Base-by-base conservation (phyloP, 352 stramenopile species). In the Phytophthora pisi region DNA sequence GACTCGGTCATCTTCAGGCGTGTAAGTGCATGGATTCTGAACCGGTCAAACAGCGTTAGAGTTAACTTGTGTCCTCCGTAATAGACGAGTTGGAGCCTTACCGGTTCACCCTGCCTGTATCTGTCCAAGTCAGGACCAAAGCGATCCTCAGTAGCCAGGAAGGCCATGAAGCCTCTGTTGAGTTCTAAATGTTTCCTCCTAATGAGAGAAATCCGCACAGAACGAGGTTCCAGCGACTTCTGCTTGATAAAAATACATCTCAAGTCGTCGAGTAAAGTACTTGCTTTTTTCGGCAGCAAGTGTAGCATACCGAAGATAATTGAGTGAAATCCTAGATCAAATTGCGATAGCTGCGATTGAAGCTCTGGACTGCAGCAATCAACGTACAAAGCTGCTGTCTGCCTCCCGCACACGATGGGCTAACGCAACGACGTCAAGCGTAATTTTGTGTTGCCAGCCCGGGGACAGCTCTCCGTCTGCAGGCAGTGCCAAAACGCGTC, bases 21-120 rank as follows among this genome's bases (percentile, higher is more conserved):
- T 76, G 53, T 89, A 91, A 30, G 82, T 85, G 20, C 69, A 76
- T 15, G 82, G 74, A 28, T 81, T 72, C 82, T 90, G 58, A 11
- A 2, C 13, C 47, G 11, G 16, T 24, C 1, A 51, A 52, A 1
- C 9, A 46, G 5, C 6, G 26, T 66, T 51, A 51, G 42, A 64
- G 18, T 31, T 47, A 15, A 43, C 31, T 45, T 4, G 40, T 28
- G 61, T 23, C 13, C n/a, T 13, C 7, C 20, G 34, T 34, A 16
- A 52, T 8, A 36, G 20, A 11, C 6, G 47, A 30, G 24, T 53
- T 34, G 47, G 20, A 20, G 23, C 65, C 78, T 10, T 63, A 87
- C 80, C 20, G 80, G 82, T 46, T 84, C 64, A 18, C 70, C 70
- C 8, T 79, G 69, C 51, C 64, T 70, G 55, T 71, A 61, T 18